A percentile compares a stretch with the other conserved stretches of the same genome.
Conservation (phyloP, 768 basidiomycete species). For the Mycena haematopus region DNA sequence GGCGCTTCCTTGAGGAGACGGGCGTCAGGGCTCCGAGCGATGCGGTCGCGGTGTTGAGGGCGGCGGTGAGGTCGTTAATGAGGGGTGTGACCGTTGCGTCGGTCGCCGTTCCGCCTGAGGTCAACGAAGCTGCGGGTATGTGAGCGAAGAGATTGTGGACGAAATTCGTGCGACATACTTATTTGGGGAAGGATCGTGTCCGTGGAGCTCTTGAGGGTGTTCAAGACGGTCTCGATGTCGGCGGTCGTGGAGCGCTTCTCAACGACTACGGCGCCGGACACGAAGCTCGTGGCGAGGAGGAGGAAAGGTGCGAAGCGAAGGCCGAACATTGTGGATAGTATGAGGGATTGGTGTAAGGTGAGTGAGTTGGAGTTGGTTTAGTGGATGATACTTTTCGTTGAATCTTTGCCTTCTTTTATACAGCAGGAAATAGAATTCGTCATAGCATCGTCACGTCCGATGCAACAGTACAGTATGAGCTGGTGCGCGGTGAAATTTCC, state of each 20-base stretch:
- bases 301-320: conserved; percentile 24
- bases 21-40: conserved; percentile 28
- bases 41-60: conserved; percentile 33
- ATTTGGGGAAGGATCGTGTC: conserved; percentile 33
- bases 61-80: conserved; percentile 30
- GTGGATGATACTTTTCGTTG: background rate
- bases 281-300: conserved; percentile 22
- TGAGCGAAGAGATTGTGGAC: conserved; percentile 19
- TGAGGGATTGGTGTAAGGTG: too few relatives aligned
- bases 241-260: conserved; percentile 28
- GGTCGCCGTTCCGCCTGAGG: conserved; percentile 27
- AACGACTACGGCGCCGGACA: conserved; percentile 18
- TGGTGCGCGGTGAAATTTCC: background rate
- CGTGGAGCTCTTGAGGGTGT: conserved; percentile 30
- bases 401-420: background rate
- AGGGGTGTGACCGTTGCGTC: conserved; percentile 32
- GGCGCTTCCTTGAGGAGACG: conserved; percentile 30
- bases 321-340: conserved; percentile 24
- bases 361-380: background rate
- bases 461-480: background rate
- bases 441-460: background rate
- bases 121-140: conserved; percentile 19
- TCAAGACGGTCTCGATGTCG: conserved; percentile 31
- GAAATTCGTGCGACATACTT: conserved; percentile 15
- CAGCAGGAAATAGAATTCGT: background rate